Percentiles rank a stretch among this genome's conserved stretches.
phyloP scores from a whole-genome alignment of 116 monocot genomes.

The Papilionanthe hybrid region DNA sequence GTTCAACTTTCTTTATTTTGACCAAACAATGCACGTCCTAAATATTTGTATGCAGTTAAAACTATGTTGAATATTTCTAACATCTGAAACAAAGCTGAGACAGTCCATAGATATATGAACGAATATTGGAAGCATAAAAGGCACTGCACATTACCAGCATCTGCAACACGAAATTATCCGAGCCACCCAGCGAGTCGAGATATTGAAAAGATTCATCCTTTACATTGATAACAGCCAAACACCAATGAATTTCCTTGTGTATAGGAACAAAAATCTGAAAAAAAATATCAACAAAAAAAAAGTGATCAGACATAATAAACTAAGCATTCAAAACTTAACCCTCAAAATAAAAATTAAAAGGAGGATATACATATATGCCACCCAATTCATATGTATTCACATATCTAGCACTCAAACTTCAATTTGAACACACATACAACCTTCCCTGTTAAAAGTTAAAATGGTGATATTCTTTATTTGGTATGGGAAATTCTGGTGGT shows the following conservation, averaged over 20 bases:
- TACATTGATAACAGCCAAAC: conserved; percentile 77
- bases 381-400: too few relatives aligned
- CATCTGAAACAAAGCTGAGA: background rate
- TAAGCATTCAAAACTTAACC: background rate
- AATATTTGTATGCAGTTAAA: background rate
- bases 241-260: conserved; percentile 93
- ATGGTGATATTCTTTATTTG: too few relatives aligned
- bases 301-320: background rate
- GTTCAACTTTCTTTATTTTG: too few relatives aligned
- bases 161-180: conserved; percentile 37
- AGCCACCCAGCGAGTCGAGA: conserved; percentile 80
- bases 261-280: conserved; percentile 84
- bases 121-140: background rate
- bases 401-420: too few relatives aligned
- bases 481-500: too few relatives aligned
- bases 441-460: too few relatives aligned
- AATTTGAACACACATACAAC: too few relatives aligned
- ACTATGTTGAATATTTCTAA: background rate
- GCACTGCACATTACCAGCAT: conserved; percentile 49
- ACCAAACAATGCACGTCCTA: too few relatives aligned
- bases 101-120: background rate
- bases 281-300: conserved; percentile 2
- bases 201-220: conserved; percentile 65
- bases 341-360: background rate
- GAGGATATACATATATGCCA: too few relatives aligned